Conservation (phyloP, 2,329 filamentous ascomycete species). For the Coniochaeta hoffmannii region DNA sequence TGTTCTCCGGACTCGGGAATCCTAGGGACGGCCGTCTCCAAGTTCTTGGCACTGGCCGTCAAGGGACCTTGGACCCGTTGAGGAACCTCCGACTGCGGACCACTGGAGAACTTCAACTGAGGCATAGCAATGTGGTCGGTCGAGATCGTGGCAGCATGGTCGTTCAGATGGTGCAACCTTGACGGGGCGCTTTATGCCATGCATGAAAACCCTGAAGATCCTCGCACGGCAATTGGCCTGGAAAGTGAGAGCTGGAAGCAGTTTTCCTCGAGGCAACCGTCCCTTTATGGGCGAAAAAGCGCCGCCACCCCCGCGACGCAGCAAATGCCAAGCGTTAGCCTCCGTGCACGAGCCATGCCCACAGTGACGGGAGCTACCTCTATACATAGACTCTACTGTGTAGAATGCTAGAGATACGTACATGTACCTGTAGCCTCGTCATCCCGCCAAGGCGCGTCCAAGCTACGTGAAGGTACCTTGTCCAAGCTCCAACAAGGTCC, state of each 20-base stretch:
- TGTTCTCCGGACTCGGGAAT: not conserved
- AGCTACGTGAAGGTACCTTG: not conserved
- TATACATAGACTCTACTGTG: no score
- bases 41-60: not conserved
- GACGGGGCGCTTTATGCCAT: not conserved
- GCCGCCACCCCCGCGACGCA: no score
- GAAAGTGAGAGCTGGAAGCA: not conserved
- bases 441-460: slow-evolving; percentile 6
- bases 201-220: not conserved
- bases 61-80: not conserved
- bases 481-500: not conserved
- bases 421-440: slow-evolving; percentile 5
- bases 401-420: no score
- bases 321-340: no score
- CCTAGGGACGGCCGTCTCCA: not conserved
- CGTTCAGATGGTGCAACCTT: not conserved
- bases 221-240: not conserved
- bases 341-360: not conserved
- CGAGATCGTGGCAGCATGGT: no score
- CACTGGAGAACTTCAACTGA: no score
- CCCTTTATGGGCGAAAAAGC: not conserved
- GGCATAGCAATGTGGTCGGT: no score
- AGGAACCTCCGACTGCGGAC: not conserved
- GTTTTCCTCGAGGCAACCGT: not conserved
- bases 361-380: not conserved